Evolutionary conservation across 768 basidiomycete species (phyloP), one percentile per base, ranked within the genome.

Genomic region (Pleurotus eryngii): DNA sequence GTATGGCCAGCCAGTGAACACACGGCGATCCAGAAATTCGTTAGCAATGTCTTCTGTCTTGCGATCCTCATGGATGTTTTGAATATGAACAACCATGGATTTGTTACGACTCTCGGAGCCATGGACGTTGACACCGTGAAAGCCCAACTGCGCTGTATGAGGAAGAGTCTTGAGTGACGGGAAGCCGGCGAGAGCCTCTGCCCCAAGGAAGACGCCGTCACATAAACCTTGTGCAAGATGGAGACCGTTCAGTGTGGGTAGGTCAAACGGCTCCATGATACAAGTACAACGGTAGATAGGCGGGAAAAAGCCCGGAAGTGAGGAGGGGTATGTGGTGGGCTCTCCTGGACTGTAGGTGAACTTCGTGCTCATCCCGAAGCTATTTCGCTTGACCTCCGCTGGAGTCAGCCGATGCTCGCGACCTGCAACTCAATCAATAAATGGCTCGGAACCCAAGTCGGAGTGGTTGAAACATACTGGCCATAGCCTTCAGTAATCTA

Each of bases 241-340:
- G 14, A 97, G 79, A 2, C 93, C 95, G 51, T 83, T 81, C 35
- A 98, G 78, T 0, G 88, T 94, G 0, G 97, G 97, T 7, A 98
- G 81, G 64, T 95, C 82, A 75, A 92, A 99, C 0, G 87, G 75
- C 60, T 90, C 87, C 83, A 85, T 89, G 57, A 72, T 72, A 70
- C 92, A 96, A 15, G 82, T 84, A 63, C 91, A 95, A 37, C 87
- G 84, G 61, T 85, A 74, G 14, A 99, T 72, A 22, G 92, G 81
- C 9, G 97, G 95, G 82, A 99, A 97, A 77, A 98, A 95, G 4
- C 93, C 91, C 1, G 95, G 94, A 1, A 95, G 74, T 2, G 97
- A 96, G 0, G 96, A 97, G 0, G 94, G 91, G 67, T 97, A 99
- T 14, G 76, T 67, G 0, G 78, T 85, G 24, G 88, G 81, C 61